phyloP scores from a whole-genome alignment of 805 yeast species.

The Saturnispora halmiae region DNA sequence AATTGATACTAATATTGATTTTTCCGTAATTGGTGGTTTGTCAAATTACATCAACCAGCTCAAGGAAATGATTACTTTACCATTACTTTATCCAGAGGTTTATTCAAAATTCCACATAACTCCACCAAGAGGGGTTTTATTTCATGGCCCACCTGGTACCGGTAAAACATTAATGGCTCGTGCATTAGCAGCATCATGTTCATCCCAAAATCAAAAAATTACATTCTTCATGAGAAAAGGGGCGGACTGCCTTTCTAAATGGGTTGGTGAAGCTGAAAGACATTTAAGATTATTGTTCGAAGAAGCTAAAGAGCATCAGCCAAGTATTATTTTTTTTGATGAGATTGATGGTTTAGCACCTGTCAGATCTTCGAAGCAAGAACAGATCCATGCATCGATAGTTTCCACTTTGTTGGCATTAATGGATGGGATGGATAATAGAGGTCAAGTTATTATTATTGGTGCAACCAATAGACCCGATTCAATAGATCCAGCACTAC shows the following conservation, averaged over 20 bases:
- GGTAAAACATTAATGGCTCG: constrained; percentile 98
- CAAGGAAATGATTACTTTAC: constrained; percentile 94
- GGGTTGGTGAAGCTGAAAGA: constrained; percentile 99
- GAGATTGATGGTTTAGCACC: constrained; percentile 99
- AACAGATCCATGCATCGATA: constrained; percentile 95
- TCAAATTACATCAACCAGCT: constrained; percentile 84
- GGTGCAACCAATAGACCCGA: constrained; percentile 99
- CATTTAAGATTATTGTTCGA: constrained; percentile 85
- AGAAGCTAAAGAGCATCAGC: constrained; percentile 94
- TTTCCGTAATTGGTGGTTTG: constrained; percentile 79
- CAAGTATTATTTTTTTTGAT: constrained; percentile 91
- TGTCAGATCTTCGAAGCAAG: constrained; percentile 93
- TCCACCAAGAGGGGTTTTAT: constrained; percentile 94
- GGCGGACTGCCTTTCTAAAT: constrained; percentile 91
- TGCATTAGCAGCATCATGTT: constrained; percentile 92
- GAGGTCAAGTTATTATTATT: constrained; percentile 96
- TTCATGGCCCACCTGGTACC: constrained; percentile 99
- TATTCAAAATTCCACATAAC: constrained; percentile 84
- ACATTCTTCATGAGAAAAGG: constrained; percentile 98
- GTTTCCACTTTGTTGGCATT: constrained; percentile 90
- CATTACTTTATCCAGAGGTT: constrained; percentile 86
- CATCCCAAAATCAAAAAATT: constrained; percentile 73
- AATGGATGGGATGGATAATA: constrained; percentile 98
- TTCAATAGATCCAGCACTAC: constrained; percentile 93
- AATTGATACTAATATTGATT: constrained; percentile 53